These are phyloP conservation scores for Beauveria sp. DNA, from an alignment of 2,329 filamentous ascomycete genomes.

Conservation along the genomic window DNA sequence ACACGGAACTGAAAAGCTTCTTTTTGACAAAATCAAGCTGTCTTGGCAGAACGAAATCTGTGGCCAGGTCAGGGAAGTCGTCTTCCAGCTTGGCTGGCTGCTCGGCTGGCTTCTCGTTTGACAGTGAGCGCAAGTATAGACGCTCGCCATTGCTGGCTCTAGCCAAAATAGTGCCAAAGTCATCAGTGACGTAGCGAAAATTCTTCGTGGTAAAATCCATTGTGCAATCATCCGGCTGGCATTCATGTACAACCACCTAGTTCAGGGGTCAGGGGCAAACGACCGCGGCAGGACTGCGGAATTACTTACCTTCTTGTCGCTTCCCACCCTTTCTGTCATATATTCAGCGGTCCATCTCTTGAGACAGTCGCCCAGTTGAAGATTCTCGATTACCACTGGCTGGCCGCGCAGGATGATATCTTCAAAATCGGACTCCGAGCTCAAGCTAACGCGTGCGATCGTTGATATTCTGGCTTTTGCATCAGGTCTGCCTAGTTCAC, in stretches of 20 bases:
- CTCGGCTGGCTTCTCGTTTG: slow-evolving; percentile 58
- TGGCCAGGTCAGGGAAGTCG: slow-evolving; percentile 64
- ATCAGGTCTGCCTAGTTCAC: not conserved
- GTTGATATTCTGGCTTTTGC: slow-evolving; percentile 17
- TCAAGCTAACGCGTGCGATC: slow-evolving; percentile 47
- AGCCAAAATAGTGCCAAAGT: slow-evolving; percentile 59
- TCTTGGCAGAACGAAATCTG: slow-evolving; percentile 62
- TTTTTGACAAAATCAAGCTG: slow-evolving; percentile 50
- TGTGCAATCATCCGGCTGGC: slow-evolving; percentile 40
- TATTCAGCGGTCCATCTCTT: slow-evolving; percentile 62
- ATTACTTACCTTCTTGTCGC: slow-evolving; percentile 48
- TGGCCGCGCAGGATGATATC: slow-evolving; percentile 48
- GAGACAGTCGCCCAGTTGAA: slow-evolving; percentile 61
- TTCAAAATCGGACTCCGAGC: slow-evolving; percentile 49
- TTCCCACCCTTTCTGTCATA: slow-evolving; percentile 54
- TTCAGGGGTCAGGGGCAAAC: slow-evolving; percentile 4
- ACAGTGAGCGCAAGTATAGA: slow-evolving; percentile 74
- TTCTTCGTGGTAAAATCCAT: slow-evolving; percentile 84
- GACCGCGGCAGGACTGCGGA: not conserved
- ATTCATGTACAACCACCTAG: slow-evolving; percentile 68
- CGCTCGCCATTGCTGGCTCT: slow-evolving; percentile 50
- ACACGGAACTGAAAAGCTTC: slow-evolving; percentile 68
- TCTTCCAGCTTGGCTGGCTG: slow-evolving; percentile 59
- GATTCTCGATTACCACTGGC: slow-evolving; percentile 53
- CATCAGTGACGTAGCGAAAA: slow-evolving; percentile 64